Evolutionary conservation across 2,329 filamentous ascomycete genomes (phyloP), one percentile per base, ranked within the genome.

Genomic region (Neopestalotiopsis sp.): DNA sequence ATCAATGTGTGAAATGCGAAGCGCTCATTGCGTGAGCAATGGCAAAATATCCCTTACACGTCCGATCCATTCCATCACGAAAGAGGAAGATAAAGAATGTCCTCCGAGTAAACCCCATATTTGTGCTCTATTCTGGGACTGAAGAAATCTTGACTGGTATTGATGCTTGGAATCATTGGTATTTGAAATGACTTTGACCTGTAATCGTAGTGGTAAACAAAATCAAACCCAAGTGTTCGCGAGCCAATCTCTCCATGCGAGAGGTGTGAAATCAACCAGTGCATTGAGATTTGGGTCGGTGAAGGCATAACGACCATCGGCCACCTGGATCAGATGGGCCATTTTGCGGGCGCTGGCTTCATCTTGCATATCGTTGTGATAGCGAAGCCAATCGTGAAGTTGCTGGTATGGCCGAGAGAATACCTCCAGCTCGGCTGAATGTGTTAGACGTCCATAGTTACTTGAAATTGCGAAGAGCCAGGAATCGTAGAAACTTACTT

Each of bases 281-380:
- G 78, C 81, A 76, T 92, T 92, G 67, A 94, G 80, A 70, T 89
- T 91, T 1, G 88, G 80, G 13, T 85, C 80, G 3, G 82, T 80
- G 73, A 92, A 92, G 71, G 90, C 88, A 75, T 92, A 94, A 10
- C 89, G 86, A 2, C 91, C 89, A 71, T 91, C 87, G 20, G 88
- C 88, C 0, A 92, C 94, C 40, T 90, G 90, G 49, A 92, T 83
- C 30, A 94, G 84, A 40, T 90, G 84, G 69, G 90, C 86, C 64
- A 91, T 85, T 67, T 88, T 84, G 60, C 83, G 82, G 72, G 85
- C 86, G 66, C 82, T 85, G 7, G 80, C 77, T 68, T 81, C 82
- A 71, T 89, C 82, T 12, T 85, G 82, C 59, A 81, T 81, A 69
- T 86, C 82, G 63, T 82, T 81, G 69, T 81, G 83, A 62, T 83